Evolutionary conservation across 2,329 filamentous ascomycete species (phyloP).

Genomic region (Plenodomus tracheiphilus): DNA sequence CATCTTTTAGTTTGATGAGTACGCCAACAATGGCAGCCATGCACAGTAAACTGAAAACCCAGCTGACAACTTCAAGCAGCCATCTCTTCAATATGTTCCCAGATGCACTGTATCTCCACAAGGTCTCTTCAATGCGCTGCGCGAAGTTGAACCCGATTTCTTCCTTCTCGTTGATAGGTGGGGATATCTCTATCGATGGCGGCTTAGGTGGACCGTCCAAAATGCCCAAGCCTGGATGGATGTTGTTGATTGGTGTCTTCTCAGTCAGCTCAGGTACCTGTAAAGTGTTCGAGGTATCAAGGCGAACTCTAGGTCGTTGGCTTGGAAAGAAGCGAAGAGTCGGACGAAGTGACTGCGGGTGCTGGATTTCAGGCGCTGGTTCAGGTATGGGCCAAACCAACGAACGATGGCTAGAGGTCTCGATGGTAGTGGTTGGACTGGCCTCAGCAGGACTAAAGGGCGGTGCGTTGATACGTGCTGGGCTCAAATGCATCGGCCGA

Average conservation of each 20-base stretch:
- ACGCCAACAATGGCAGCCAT: conserved; percentile 25
- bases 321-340: conserved; percentile 21
- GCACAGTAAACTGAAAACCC: conserved; percentile 27
- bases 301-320: conserved; percentile 11
- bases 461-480: neutral
- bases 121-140: conserved; percentile 23
- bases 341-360: conserved; percentile 5
- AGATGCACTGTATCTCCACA: conserved; percentile 20
- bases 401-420: conserved; percentile 20
- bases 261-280: conserved; percentile 4
- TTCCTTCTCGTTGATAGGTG: conserved; percentile 7
- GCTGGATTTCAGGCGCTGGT: conserved; percentile 20
- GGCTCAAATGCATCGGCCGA: conserved; percentile 4
- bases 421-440: conserved; percentile 24
- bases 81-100: conserved; percentile 26
- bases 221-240: conserved; percentile 10
- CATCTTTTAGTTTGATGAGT: conserved; percentile 20
- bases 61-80: conserved; percentile 31
- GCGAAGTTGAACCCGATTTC: conserved; percentile 17
- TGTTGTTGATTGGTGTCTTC: conserved; percentile 9
- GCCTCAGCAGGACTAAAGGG: conserved; percentile 1
- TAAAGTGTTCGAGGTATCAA: conserved; percentile 15
- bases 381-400: conserved; percentile 24
- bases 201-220: conserved; percentile 3
- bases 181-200: conserved; percentile 10